Base-by-base conservation (phyloP, 257 asterid species). In the Primulina huaijiensis region DNA sequence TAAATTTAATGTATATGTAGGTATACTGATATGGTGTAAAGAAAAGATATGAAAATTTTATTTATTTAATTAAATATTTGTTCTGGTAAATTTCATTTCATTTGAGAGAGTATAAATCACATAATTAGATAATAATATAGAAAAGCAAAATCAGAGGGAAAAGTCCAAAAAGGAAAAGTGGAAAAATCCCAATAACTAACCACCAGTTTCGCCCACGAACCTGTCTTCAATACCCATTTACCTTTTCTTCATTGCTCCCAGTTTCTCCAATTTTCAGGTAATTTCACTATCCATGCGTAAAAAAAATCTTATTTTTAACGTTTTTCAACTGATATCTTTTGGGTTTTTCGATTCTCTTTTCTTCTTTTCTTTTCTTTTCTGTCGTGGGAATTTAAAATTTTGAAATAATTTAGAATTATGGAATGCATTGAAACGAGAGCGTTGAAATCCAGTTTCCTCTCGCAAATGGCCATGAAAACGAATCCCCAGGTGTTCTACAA, bases 341-440 rank as follows among this genome's bases (percentile, higher is more conserved):
- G 57, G 0, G 53, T 43, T 43, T 43, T 12, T 14, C 50, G 50
- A 38, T 43, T 11, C 12, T 43, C 3, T 43, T 3, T 27, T 11
- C 12, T 43, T 10, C 12, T 0, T 43, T 10, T 43, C 0, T 1
- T 14, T 11, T 43, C 0, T 16, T 50, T 50, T 16, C 57, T 5
- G 57, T 50, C 21, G 57, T 50, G 57, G 57, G 57, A 50, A 17
- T 50, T 38, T 2, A 38, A 9, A 9, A 38, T 6, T 72, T 34
- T 20, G 27, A 21, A 9, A 2, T 27, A 2, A 0, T 50, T 16
- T 31, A 50, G 43, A 74, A 67, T 61, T 60, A 94, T 95, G 99
- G 98, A 92, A 77, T 84, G 92, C 79, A 83, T 85, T 77, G 98
- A 85, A 73, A 93, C 95, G 11, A 87, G 88, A 80, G 99, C 99